Evolutionary conservation across 2,329 filamentous ascomycete genomes (phyloP).

Genomic region (Aureobasidium sp.): DNA sequence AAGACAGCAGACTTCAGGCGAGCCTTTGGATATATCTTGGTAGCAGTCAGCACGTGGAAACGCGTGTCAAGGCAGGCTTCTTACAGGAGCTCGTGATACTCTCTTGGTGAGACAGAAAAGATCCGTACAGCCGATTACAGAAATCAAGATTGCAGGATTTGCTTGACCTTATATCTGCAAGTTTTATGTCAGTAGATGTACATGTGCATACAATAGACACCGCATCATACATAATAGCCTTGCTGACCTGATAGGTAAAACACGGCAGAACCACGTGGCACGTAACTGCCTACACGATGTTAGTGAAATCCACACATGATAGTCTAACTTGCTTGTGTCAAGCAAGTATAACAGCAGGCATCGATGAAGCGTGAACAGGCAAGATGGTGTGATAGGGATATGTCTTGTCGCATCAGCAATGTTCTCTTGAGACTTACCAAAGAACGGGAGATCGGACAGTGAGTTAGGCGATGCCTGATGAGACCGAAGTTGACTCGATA

Average conservation of each 20-base stretch:
- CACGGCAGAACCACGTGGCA: not conserved
- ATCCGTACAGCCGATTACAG: not conserved
- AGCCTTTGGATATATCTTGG: not conserved
- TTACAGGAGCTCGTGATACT: not conserved
- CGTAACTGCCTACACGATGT: not conserved
- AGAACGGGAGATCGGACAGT: not conserved
- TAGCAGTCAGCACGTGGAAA: not conserved
- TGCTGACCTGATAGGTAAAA: not conserved
- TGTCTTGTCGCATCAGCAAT: not conserved
- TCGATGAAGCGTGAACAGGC: not conserved
- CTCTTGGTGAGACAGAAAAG: too few species aligned
- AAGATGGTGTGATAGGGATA: not conserved
- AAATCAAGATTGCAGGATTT: not conserved
- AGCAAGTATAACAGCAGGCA: not conserved
- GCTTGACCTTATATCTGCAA: not conserved
- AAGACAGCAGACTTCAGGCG: not conserved
- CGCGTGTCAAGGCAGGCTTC: not conserved
- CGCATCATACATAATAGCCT: not conserved
- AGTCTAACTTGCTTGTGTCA: not conserved
- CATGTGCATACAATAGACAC: not conserved
- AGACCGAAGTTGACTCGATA: not conserved
- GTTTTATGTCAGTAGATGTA: not conserved
- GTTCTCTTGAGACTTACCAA: not conserved
- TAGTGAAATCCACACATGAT: not conserved
- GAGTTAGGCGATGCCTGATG: not conserved